These are phyloP conservation scores for Backusella macrospora DNA, from an alignment of 192 early-diverging fungal genomes.

Conservation along the genomic window DNA sequence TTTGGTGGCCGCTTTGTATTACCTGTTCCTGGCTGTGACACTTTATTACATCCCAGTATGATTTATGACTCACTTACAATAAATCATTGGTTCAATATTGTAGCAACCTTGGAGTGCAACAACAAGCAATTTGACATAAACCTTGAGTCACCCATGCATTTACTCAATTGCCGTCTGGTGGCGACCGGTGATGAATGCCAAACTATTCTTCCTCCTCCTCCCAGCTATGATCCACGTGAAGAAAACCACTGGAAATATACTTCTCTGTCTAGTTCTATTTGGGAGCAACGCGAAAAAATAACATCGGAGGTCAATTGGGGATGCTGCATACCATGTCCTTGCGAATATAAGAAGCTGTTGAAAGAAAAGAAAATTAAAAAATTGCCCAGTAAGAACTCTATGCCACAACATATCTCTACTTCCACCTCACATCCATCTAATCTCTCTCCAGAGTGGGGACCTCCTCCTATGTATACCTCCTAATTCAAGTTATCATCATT, in stretches of 20 bases:
- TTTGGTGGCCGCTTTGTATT: constrained; percentile 33
- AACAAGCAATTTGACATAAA: constrained; percentile 14
- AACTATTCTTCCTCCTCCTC: constrained; percentile 30
- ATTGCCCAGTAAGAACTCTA: not conserved
- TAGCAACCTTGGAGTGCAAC: constrained; percentile 12
- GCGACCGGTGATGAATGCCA: constrained; percentile 25
- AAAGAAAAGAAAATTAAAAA: constrained; percentile 1
- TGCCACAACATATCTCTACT: not conserved
- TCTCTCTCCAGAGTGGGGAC: constrained; percentile 21
- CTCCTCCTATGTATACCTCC: constrained; percentile 25
- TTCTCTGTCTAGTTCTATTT: not conserved
- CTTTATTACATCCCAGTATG: constrained; percentile 29
- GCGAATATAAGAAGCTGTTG: constrained; percentile 16
- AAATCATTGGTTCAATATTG: constrained; percentile 27
- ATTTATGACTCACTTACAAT: constrained; percentile 10
- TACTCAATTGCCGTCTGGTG: constrained; percentile 35
- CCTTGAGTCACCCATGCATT: constrained; percentile 26
- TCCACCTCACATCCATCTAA: not conserved
- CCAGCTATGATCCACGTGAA: constrained; percentile 21
- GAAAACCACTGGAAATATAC: not conserved
- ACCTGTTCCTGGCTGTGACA: constrained; percentile 32
- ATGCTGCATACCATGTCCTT: constrained; percentile 21
- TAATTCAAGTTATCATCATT: not conserved
- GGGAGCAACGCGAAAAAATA: constrained; percentile 32
- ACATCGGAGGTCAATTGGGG: constrained; percentile 20